Conservation (phyloP, 2,329 filamentous ascomycete genomes). For the Epicoccum nigrum region DNA sequence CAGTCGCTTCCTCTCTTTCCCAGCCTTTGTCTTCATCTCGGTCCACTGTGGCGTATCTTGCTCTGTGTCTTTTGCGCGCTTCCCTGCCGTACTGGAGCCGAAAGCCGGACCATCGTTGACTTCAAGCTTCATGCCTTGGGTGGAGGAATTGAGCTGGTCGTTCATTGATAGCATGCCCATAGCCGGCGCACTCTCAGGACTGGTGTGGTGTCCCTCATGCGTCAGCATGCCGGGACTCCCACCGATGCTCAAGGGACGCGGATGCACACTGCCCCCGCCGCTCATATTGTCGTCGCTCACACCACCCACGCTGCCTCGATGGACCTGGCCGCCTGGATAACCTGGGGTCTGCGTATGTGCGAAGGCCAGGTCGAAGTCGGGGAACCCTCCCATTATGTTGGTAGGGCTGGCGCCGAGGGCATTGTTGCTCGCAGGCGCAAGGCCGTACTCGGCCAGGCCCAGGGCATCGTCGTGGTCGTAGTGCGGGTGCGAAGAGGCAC, state of each 20-base stretch:
- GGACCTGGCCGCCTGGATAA: slow-evolving; percentile 27
- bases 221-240: slow-evolving; percentile 36
- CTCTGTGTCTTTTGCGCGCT: slow-evolving; percentile 39
- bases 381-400: slow-evolving; percentile 35
- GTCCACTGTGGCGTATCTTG: slow-evolving; percentile 54
- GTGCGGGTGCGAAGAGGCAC: slow-evolving; percentile 33
- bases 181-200: slow-evolving; percentile 43
- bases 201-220: slow-evolving; percentile 43
- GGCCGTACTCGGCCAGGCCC: slow-evolving; percentile 44
- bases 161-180: slow-evolving; percentile 40
- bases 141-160: slow-evolving; percentile 37
- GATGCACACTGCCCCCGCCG: slow-evolving; percentile 34
- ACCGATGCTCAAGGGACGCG: slow-evolving; percentile 41
- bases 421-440: slow-evolving; percentile 31
- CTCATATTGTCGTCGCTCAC: slow-evolving; percentile 43
- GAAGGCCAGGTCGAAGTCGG: slow-evolving; percentile 42
- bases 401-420: slow-evolving; percentile 25
- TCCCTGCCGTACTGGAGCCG: slow-evolving; percentile 30
- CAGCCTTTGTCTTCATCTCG: slow-evolving; percentile 69
- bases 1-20: slow-evolving; percentile 91
- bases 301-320: slow-evolving; percentile 40
- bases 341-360: slow-evolving; percentile 27
- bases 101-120: slow-evolving; percentile 36
- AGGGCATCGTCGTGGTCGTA: slow-evolving; percentile 44
- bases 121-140: slow-evolving; percentile 33